Evolutionary conservation across 2,329 filamentous ascomycete species (phyloP).

Genomic region (Trichoderma semiorbis): DNA sequence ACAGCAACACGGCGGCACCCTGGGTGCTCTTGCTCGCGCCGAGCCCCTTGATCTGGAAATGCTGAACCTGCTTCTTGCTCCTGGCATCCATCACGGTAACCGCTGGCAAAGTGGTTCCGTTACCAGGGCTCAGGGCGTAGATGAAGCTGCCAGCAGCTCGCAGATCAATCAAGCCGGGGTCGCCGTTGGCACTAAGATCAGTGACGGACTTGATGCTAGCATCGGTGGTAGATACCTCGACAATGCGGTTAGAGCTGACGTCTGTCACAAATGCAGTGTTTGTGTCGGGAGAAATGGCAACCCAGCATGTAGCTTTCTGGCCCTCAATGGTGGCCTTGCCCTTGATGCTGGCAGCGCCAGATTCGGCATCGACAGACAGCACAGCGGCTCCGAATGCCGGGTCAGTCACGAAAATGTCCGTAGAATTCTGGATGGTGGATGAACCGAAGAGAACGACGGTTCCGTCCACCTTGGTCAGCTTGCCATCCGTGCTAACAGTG

Average conservation of each 20-base stretch:
- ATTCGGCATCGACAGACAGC: constrained; percentile 39
- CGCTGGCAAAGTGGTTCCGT: constrained; percentile 38
- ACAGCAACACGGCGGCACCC: constrained; percentile 15
- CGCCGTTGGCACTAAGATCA: constrained; percentile 44
- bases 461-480: constrained; percentile 45
- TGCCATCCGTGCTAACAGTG: constrained; percentile 28
- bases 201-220: constrained; percentile 44
- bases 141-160: constrained; percentile 50
- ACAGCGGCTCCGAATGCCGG: constrained; percentile 55
- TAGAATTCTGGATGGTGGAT: constrained; percentile 40
- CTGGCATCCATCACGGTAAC: constrained; percentile 34
- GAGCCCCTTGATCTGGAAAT: constrained; percentile 13
- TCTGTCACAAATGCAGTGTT: constrained; percentile 58
- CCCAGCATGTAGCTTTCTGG: constrained; percentile 59
- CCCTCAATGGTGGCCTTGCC: constrained; percentile 42
- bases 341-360: constrained; percentile 32
- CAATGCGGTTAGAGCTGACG: constrained; percentile 47
- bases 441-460: constrained; percentile 58
- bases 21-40: constrained; percentile 6
- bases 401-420: constrained; percentile 53
- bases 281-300: constrained; percentile 45
- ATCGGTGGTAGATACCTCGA: constrained; percentile 52
- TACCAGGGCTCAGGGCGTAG: constrained; percentile 55
- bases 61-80: constrained; percentile 16
- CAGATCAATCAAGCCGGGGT: constrained; percentile 55